Conservation (phyloP, 768 basidiomycete genomes). For the Hygrocybe punicea region DNA sequence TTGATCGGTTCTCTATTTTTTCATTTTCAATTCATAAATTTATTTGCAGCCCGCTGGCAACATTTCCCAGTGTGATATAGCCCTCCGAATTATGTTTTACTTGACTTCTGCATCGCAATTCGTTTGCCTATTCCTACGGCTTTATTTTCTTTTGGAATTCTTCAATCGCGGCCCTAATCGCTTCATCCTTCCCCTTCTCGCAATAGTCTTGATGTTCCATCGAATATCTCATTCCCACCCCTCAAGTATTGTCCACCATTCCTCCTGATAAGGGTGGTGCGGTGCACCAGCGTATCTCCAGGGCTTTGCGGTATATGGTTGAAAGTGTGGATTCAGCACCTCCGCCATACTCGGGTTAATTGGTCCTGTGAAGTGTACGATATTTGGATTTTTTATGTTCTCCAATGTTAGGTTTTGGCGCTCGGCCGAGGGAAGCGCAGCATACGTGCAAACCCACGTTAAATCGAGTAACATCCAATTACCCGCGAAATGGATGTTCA, state of each 20-base stretch:
- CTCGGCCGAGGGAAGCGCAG: constrained; percentile 32
- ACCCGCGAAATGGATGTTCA: constrained; percentile 43
- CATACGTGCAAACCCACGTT: constrained; percentile 52
- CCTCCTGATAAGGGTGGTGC: constrained; percentile 45
- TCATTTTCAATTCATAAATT: too few species aligned
- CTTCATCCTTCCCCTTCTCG: background rate
- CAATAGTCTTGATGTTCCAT: background rate
- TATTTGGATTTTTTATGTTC: constrained; percentile 39
- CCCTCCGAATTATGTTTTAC: too few species aligned
- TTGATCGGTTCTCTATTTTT: too few species aligned
- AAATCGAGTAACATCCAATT: constrained; percentile 43
- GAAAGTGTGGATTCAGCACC: constrained; percentile 51
- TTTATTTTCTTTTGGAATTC: constrained; percentile 16
- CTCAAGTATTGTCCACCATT: constrained; percentile 47
- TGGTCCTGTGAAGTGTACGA: constrained; percentile 61
- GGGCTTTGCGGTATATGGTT: constrained; percentile 52
- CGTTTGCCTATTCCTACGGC: constrained; percentile 15
- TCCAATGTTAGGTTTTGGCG: constrained; percentile 32
- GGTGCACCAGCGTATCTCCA: constrained; percentile 57
- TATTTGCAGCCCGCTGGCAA: too few species aligned
- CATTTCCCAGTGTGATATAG: too few species aligned
- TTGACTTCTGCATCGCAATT: too few species aligned
- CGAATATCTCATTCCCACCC: constrained; percentile 27
- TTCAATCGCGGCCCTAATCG: background rate
- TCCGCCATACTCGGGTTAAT: constrained; percentile 44